Conservation (phyloP, 2,329 filamentous ascomycete species). For the Magnaporthiopsis rhizophila region DNA sequence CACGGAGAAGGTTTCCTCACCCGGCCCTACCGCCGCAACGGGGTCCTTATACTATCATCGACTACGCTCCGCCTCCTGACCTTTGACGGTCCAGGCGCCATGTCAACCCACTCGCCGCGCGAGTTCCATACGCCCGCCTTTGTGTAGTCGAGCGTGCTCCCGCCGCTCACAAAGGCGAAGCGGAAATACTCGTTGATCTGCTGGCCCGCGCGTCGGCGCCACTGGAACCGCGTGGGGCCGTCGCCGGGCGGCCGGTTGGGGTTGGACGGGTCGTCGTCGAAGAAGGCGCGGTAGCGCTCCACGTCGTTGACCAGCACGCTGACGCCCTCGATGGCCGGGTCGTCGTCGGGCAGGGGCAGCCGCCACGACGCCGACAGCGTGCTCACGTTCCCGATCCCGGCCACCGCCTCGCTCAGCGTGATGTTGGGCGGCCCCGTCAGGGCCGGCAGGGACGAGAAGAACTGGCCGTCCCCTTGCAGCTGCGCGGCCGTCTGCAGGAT, state of each 20-base stretch:
- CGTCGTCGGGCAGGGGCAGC: constrained; percentile 23
- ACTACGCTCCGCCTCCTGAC: constrained; percentile 21
- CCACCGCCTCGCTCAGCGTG: constrained; percentile 21
- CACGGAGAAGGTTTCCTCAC: background rate
- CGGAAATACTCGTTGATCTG: constrained; percentile 60
- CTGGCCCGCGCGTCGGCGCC: constrained; percentile 44
- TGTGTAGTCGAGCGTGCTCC: constrained; percentile 60
- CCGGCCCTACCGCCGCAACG: background rate
- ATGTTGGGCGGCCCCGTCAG: constrained; percentile 33
- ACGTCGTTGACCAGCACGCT: constrained; percentile 81
- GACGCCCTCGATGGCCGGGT: constrained; percentile 60
- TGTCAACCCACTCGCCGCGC: constrained; percentile 57
- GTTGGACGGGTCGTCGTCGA: constrained; percentile 38
- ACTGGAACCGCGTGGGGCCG: constrained; percentile 41
- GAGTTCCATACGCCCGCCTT: constrained; percentile 63
- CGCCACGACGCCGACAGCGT: constrained; percentile 57
- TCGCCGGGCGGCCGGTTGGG: constrained; percentile 13
- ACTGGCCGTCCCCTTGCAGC: constrained; percentile 60
- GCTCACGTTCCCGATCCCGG: constrained; percentile 36
- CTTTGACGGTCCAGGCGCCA: constrained; percentile 53
- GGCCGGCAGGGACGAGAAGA: constrained; percentile 52
- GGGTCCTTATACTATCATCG: background rate
- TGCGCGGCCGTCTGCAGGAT: constrained; percentile 75
- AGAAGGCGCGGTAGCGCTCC: constrained; percentile 68
- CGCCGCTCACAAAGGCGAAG: constrained; percentile 66